Conservation (phyloP, 116 monocot species). For the Phalaenopsis hybrid region DNA sequence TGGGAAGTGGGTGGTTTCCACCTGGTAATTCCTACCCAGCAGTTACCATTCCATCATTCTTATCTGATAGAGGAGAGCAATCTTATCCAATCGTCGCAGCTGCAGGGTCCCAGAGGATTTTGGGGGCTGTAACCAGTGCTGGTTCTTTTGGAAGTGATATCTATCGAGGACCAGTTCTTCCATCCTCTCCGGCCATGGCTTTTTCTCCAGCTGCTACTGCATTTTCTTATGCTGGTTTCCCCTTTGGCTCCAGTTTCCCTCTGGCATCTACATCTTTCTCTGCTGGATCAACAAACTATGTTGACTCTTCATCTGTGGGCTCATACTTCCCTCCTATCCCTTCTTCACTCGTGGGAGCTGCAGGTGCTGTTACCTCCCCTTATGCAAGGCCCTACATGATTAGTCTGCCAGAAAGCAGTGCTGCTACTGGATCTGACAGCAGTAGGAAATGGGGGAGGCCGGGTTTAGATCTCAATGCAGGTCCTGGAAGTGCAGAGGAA, state of each 20-base stretch:
- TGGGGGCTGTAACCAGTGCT: slow-evolving; percentile 29
- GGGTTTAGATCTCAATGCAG: slow-evolving; percentile 88
- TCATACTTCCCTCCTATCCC: slow-evolving; percentile 46
- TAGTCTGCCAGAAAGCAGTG: slow-evolving; percentile 53
- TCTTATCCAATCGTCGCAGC: slow-evolving; percentile 58
- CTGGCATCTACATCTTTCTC: slow-evolving; percentile 53
- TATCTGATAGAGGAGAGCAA: slow-evolving; percentile 63
- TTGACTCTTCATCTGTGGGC: slow-evolving; percentile 37
- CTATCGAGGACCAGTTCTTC: slow-evolving; percentile 59
- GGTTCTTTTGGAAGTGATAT: slow-evolving; percentile 49
- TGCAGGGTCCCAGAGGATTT: slow-evolving; percentile 48
- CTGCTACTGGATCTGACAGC: slow-evolving; percentile 42
- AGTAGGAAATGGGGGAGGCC: slow-evolving; percentile 62
- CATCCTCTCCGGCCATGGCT: slow-evolving; percentile 74
- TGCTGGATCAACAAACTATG: slow-evolving; percentile 42
- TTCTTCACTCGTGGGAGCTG: slow-evolving; percentile 45
- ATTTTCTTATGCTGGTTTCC: slow-evolving; percentile 66
- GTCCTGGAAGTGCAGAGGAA: slow-evolving; percentile 59
- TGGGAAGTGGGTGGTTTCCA: slow-evolving; percentile 80
- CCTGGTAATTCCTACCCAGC: slow-evolving; percentile 49
- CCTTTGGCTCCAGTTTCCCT: slow-evolving; percentile 62
- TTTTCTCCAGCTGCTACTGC: slow-evolving; percentile 51
- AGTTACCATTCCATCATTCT: slow-evolving; percentile 59
- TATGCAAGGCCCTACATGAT: slow-evolving; percentile 50
- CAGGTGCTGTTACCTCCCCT: slow-evolving; percentile 35